A percentile compares a stretch with the other conserved stretches of the same genome.
Conservation (phyloP, 257 asterid genomes). For the Solanum pimpinellifolium region DNA sequence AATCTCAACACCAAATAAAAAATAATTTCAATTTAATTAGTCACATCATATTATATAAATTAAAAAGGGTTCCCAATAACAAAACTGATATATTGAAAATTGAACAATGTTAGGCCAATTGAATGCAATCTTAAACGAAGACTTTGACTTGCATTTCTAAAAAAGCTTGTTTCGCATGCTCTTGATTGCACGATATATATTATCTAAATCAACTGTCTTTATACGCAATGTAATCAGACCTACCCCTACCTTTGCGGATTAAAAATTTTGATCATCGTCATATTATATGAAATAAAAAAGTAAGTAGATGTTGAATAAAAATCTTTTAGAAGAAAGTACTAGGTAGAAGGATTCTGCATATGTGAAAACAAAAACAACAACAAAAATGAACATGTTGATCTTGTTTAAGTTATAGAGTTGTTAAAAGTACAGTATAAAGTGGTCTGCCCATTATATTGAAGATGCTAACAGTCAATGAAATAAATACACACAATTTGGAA, state of each 20-base stretch:
- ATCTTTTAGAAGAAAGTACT: background rate
- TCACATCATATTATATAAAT: background rate
- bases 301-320: background rate
- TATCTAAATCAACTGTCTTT: background rate
- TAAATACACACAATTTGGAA: background rate
- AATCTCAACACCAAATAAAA: background rate
- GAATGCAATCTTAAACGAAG: background rate
- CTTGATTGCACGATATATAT: background rate
- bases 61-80: background rate
- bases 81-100: too few species aligned
- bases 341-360: background rate
- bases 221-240: background rate
- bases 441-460: background rate
- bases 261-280: background rate
- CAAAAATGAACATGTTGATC: background rate
- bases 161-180: background rate
- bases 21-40: background rate
- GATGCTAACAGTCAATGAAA: background rate
- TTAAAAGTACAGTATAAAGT: background rate
- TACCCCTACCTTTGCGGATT: background rate
- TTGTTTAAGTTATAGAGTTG: background rate
- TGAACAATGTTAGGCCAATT: background rate
- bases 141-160: background rate
- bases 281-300: background rate
- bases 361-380: background rate